Base-by-base conservation (phyloP, 2,329 filamentous ascomycete genomes). In the Alternaria dauci region DNA sequence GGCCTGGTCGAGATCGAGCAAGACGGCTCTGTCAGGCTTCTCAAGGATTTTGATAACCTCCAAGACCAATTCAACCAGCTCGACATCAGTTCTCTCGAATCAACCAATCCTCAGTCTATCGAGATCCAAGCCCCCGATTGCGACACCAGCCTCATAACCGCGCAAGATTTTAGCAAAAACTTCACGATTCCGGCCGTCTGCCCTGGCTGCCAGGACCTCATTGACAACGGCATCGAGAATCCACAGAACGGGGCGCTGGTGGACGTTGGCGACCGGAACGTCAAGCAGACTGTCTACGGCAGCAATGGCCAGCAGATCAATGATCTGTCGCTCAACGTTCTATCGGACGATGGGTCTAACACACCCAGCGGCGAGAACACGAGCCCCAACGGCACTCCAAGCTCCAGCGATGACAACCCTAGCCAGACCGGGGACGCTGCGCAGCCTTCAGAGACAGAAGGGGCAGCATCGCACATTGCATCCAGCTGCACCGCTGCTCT, bases 11-110 rank as follows among this genome's bases (percentile, higher is more conserved):
- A 76, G 34, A 74, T 83, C 61, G 78, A 82, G 63, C 65, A 69
- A 59, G 80, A 85, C 60, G 76, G 76, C 59, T 80, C 80, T 14
- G 70, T 81, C 28, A 71, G 76, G 11, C 77, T 85, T 18, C 77
- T 79, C 28, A 59, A 63, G 30, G 84, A 86, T 69, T 86, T 77
- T 68, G 86, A 91, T 76, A 89, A 91, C 65, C 88, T 98, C 61
- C 87, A 90, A 81, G 80, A 79, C 36, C 91, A 95, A 82, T 93
- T 91, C 81, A 84, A 85, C 77, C 89, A 89, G 76, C 82, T 97
- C 56, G 87, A 97, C 80, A 87, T 92, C 77, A 84, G 82, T 55
- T 78, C 84, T 16, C 84, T 97, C 57, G 85, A 92, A 79, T 82
- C 84, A 51, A 81, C 86, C 67, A 88, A 90, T 77, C 81, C 87